A percentile compares a stretch with the other conserved stretches of the same genome.
phyloP scores from a whole-genome alignment of 768 basidiomycete species.

The Roridomyces roridus region DNA sequence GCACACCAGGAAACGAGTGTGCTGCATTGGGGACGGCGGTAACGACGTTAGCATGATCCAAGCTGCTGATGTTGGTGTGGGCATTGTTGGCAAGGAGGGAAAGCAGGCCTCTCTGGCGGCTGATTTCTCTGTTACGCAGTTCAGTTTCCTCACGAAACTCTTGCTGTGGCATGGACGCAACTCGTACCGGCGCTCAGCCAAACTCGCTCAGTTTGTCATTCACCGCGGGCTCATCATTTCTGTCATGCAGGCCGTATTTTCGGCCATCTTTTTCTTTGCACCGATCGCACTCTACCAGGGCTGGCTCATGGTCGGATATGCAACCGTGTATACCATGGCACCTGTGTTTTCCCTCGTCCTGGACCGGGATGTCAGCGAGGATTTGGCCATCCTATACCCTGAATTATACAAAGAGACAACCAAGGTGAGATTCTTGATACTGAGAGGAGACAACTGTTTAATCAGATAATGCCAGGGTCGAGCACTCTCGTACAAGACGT shows the following conservation, averaged over 20 bases:
- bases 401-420: slow-evolving; percentile 98
- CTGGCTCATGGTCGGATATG: slow-evolving; percentile 97
- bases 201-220: slow-evolving; percentile 98
- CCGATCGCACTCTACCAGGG: slow-evolving; percentile 98
- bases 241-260: slow-evolving; percentile 97
- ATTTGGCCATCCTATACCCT: slow-evolving; percentile 93
- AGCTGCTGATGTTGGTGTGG: slow-evolving; percentile 96
- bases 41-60: slow-evolving; percentile 99
- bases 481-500: slow-evolving; percentile 94
- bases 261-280: slow-evolving; percentile 90
- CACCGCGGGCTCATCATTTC: slow-evolving; percentile 97
- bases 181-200: slow-evolving; percentile 97
- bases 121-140: slow-evolving; percentile 97
- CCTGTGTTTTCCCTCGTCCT: slow-evolving; percentile 97
- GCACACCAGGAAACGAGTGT: slow-evolving; percentile 93
- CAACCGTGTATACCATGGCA: slow-evolving; percentile 96
- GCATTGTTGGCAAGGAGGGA: slow-evolving; percentile 99
- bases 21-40: slow-evolving; percentile 98
- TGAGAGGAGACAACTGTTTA: background rate
- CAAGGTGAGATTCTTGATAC: slow-evolving; percentile 62
- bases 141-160: slow-evolving; percentile 93
- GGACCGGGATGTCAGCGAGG: slow-evolving; percentile 95
- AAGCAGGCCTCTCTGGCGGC: slow-evolving; percentile 99
- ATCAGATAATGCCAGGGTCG: slow-evolving; percentile 70
- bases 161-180: slow-evolving; percentile 99